These are phyloP conservation scores for Chaetomiaceae sp. DNA, from an alignment of 2,329 filamentous ascomycete genomes.

Conservation along the genomic window DNA sequence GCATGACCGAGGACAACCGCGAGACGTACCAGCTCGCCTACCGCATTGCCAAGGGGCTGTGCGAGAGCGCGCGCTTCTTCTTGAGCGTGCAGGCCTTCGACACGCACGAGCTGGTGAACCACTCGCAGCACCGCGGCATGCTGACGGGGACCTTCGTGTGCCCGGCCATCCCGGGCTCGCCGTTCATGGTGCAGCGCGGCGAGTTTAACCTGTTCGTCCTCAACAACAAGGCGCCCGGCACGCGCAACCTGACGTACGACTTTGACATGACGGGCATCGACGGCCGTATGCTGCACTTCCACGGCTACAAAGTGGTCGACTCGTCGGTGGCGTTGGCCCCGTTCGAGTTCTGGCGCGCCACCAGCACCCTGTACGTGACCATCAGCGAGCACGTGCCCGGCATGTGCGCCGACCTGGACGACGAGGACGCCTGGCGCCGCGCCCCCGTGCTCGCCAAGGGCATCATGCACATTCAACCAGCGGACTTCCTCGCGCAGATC, in stretches of 20 bases:
- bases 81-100: constrained; percentile 52
- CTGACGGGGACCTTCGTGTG: constrained; percentile 56
- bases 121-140: constrained; percentile 45
- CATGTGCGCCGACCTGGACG: constrained; percentile 24
- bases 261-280: constrained; percentile 53
- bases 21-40: constrained; percentile 49
- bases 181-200: constrained; percentile 55
- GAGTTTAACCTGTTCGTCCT: constrained; percentile 51
- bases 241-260: constrained; percentile 54
- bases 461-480: constrained; percentile 49
- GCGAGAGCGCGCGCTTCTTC: constrained; percentile 53
- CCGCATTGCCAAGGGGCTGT: constrained; percentile 46
- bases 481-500: constrained; percentile 51
- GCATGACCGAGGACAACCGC: constrained; percentile 37
- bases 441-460: constrained; percentile 49
- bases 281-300: constrained; percentile 49
- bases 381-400: constrained; percentile 38
- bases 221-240: constrained; percentile 49
- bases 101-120: constrained; percentile 41
- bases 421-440: constrained; percentile 36
- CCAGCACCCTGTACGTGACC: constrained; percentile 56
- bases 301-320: constrained; percentile 58
- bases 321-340: constrained; percentile 52
- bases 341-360: constrained; percentile 53
- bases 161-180: constrained; percentile 47